Evolutionary conservation across 345 rosid genomes (phyloP), one percentile per base, ranked within the genome.

Genomic region (Odontarrhena argentea): DNA sequence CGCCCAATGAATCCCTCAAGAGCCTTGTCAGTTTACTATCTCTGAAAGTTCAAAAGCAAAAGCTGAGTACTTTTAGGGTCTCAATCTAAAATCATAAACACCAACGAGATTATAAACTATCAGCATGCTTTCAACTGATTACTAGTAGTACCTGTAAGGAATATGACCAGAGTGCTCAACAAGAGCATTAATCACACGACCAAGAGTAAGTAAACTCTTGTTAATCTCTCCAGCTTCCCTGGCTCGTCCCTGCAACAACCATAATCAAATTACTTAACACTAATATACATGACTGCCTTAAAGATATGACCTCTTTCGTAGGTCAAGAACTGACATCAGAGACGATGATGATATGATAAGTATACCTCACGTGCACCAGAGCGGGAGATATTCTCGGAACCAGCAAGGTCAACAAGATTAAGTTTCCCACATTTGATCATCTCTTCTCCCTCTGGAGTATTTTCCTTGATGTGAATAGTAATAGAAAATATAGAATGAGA

Each of bases 201-300:
- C 97, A 73, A 91, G 97, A 44, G 99, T 94, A 60, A 94, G 99
- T 83, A 94, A 84, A 76, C 97, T 94, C 76, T 94, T 94, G 76
- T 94, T 94, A 53, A 94, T 94, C 83, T 94, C 99, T 63, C 96
- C 97, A 47, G 97, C 99, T 82, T 94, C 99, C 82, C 99, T 87
- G 68, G 96, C 99, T 79, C 99, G 83, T 59, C 99, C 96, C 99
- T 94, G 88, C 70, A 82, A 75, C 57, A 76, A 55, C 45, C 35
- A 12, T 68, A 55, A 38, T 53, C 71, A 66, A 52, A 6, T 37
- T 53, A 34, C 26, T 43, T 30, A 60, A 28, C 50, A 41, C 56
- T 26, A 59, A 13, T 8, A 34, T 43, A 9, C 38, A 71, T 50
- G 71, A 76, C 54, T 55, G n/a, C 47, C 73, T 69, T 38, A 18